These are phyloP conservation scores for Pyrus betulifolia DNA, from an alignment of 306 rosid genomes.

Conservation along the genomic window DNA sequence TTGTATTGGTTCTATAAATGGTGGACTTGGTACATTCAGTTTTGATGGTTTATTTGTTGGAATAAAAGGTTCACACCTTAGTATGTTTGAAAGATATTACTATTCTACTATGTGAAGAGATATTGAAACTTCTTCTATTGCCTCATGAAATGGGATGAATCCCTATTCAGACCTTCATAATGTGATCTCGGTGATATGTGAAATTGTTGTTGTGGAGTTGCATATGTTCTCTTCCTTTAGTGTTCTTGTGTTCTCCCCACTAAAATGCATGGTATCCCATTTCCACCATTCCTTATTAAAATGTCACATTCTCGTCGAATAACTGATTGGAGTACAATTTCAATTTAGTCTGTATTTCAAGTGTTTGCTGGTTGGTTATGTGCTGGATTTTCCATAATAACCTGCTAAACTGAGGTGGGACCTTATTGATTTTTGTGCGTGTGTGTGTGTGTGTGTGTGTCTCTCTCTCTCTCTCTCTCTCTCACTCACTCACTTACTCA, in stretches of 20 bases:
- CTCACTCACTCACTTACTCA: background rate
- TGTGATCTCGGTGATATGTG: background rate
- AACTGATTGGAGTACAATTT: background rate
- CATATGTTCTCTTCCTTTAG: background rate
- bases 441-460: background rate
- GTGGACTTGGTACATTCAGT: background rate
- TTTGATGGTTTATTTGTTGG: background rate
- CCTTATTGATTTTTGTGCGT: background rate
- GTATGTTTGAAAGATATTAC: background rate
- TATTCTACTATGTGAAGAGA: background rate
- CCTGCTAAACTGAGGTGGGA: background rate
- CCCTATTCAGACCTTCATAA: background rate
- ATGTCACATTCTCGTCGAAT: background rate
- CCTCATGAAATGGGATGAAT: background rate
- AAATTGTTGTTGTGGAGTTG: background rate
- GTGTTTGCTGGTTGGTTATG: background rate
- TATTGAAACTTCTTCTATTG: background rate
- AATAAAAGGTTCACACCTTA: background rate
- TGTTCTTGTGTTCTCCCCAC: background rate
- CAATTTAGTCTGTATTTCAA: background rate
- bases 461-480: background rate
- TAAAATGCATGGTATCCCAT: background rate
- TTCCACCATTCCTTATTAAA: background rate
- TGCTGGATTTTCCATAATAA: background rate
- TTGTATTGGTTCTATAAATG: background rate